Percentiles rank a stretch among this genome's conserved stretches.
These are phyloP conservation scores for Noccaea bulbosa DNA, from an alignment of 345 rosid genomes.

Conservation along the genomic window DNA sequence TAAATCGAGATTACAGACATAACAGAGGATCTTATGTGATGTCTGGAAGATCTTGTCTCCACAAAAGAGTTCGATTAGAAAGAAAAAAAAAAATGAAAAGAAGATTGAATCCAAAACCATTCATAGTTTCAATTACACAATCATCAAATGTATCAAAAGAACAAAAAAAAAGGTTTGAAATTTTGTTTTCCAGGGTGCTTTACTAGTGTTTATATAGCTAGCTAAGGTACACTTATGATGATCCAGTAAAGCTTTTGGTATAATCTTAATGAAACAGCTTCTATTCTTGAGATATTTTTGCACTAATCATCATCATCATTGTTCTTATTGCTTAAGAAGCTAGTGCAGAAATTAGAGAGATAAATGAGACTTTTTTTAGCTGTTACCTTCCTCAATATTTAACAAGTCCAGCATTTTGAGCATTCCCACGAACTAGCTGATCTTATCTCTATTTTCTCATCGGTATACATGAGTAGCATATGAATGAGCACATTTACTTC, in stretches of 20 bases:
- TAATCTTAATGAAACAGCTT: too few relatives aligned
- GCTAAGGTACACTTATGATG: not conserved
- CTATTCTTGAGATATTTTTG: too few relatives aligned
- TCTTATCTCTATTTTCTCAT: too few relatives aligned
- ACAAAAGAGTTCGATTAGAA: not conserved
- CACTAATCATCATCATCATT: too few relatives aligned
- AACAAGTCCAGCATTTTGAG: too few relatives aligned
- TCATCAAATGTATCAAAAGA: not conserved
- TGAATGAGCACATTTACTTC: too few relatives aligned
- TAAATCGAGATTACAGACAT: conserved; percentile 11
- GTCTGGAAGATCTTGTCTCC: conserved; percentile 25
- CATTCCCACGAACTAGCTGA: too few relatives aligned
- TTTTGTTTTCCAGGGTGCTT: not conserved
- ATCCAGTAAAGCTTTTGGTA: not conserved
- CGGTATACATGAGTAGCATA: too few relatives aligned
- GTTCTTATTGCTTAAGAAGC: too few relatives aligned
- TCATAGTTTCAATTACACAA: conserved; percentile 1
- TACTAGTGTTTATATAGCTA: conserved; percentile 11
- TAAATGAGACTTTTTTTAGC: too few relatives aligned
- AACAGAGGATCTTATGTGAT: conserved; percentile 29
- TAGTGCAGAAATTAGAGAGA: too few relatives aligned
- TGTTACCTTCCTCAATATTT: too few relatives aligned
- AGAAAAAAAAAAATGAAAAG: not conserved
- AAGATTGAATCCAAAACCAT: conserved; percentile 2
- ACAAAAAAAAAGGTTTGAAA: not conserved